A percentile compares a stretch with the other conserved stretches of the same genome.
Evolutionary conservation across 495 filamentous ascomycete species (phyloP).

Genomic region (Xylaria intraflava): DNA sequence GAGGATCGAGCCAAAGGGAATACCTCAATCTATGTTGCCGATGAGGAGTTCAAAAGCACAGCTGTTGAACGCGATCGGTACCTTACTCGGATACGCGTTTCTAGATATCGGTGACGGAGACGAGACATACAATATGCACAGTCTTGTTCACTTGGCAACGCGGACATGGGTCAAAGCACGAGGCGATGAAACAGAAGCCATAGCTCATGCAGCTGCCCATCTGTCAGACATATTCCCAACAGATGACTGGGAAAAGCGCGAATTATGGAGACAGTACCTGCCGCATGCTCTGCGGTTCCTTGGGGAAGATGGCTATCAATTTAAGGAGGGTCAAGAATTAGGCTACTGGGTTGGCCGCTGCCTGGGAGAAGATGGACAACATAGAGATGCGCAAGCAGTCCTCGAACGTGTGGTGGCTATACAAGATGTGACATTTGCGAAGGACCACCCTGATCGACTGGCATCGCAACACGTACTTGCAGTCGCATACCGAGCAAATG

Average conservation of each 20-base stretch:
- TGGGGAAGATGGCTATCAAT: conserved; percentile 4
- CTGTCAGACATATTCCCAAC: conserved; percentile 15
- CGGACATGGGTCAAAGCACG: conserved; percentile 25
- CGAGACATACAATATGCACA: conserved; percentile 33
- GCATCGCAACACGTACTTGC: conserved; percentile 24
- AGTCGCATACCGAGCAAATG: conserved; percentile 21
- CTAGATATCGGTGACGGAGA: conserved; percentile 19
- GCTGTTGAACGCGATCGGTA: conserved; percentile 26
- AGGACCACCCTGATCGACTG: conserved; percentile 27
- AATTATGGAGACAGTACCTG: conserved; percentile 23
- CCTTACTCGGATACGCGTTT: conserved; percentile 30
- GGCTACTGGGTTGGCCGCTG: conserved; percentile 10
- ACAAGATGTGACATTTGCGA: conserved; percentile 5
- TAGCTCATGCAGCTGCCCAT: conserved; percentile 13
- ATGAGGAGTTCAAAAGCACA: conserved; percentile 12
- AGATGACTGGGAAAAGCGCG: conserved; percentile 12
- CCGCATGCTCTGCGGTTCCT: conserved; percentile 26
- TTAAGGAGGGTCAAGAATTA: conserved; percentile 14
- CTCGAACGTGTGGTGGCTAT: conserved; percentile 17
- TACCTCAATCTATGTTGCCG: conserved; percentile 32
- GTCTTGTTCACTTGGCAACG: conserved; percentile 41
- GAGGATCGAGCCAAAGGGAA: conserved; percentile 32
- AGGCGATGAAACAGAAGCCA: background rate
- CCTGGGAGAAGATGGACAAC: conserved; percentile 15
- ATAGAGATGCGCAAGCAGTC: conserved; percentile 24